Base-by-base conservation (phyloP, 257 asterid species). In the Asclepias syriaca region DNA sequence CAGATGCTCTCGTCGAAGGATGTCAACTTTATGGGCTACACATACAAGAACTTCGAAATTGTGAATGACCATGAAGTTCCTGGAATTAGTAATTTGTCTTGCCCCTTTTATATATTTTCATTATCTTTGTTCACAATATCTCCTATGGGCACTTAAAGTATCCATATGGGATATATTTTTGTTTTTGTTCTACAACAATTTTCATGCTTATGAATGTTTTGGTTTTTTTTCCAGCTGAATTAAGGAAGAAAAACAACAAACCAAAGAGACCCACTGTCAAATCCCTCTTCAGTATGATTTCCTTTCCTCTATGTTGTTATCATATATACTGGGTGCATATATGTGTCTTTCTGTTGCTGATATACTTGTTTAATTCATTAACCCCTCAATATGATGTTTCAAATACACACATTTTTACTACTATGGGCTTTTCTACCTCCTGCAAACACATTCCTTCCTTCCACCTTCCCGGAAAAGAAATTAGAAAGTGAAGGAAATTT, bases 1-100 rank as follows among this genome's bases (percentile, higher is more conserved):
- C 94, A 95, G 99, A 95, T 95, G 99, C 95, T 95, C 72, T 75
- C 98, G 2, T 92, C 99, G 3, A 95, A 95, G 85, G 99, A 95
- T 48, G 98, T 88, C 85, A 95, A 95, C 84, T 95, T 95, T 77
- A 77, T 95, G 95, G 99, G 99, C 55, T 95, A 95, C 84, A 95
- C 99, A 78, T 95, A 92, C 71, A 95, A 92, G 84, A 95, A 95
- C 80, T 92, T 88, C 68, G 99, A 95, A 84, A 95, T 93, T 66
- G 95, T 88, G 70, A 93, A 90, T 68, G 98, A 93, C 58, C 92
- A 93, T 21, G 95, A 90, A 72, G 96, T 90, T 69, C 87, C 95
- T 18, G 96, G 96, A 80, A 85, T 93, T 55, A 87, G 98, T 93
- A 87, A 68, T 66, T 51, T 61, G 39, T 37, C 67, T 75, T 56